Evolutionary conservation across 2,329 filamentous ascomycete species (phyloP).

Genomic region (Curvularia lunata): DNA sequence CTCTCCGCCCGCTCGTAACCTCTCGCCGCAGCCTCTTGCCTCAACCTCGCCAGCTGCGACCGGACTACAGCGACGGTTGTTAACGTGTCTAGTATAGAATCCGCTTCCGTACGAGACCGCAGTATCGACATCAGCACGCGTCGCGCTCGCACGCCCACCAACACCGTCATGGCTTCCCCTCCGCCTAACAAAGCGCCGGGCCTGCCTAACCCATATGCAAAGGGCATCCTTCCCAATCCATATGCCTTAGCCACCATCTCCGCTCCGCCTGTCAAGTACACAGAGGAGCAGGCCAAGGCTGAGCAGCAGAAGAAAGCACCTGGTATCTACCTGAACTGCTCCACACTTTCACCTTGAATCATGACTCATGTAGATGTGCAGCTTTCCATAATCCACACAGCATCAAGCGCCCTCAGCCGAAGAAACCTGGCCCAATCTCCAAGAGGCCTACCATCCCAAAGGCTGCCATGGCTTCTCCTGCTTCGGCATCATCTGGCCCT

Average conservation of each 20-base stretch:
- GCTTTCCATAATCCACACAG: conserved; percentile 44
- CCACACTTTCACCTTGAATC: conserved; percentile 27
- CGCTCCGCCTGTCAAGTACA: conserved; percentile 37
- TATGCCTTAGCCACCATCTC: conserved; percentile 37
- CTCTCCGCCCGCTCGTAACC: neutral
- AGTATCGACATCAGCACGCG: conserved; percentile 8
- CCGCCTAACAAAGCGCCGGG: conserved; percentile 32
- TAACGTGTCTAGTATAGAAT: neutral
- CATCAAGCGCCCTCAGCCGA: conserved; percentile 44
- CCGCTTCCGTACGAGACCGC: neutral
- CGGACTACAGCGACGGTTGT: neutral
- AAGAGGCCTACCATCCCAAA: conserved; percentile 29
- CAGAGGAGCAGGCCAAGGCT: conserved; percentile 41
- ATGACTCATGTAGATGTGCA: conserved; percentile 39
- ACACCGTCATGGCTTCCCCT: conserved; percentile 34
- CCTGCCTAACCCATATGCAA: conserved; percentile 39
- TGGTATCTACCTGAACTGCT: conserved; percentile 41
- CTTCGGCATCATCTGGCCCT: conserved; percentile 23
- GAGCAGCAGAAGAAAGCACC: conserved; percentile 42
- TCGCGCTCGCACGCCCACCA: conserved; percentile 14
- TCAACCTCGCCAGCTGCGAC: neutral
- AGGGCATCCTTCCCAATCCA: conserved; percentile 34
- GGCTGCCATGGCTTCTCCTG: conserved; percentile 23
- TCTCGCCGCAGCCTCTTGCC: neutral
- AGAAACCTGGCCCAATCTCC: conserved; percentile 27